Evolutionary conservation across 345 rosid species (phyloP).

Genomic region (Dipteronia sinensis): DNA sequence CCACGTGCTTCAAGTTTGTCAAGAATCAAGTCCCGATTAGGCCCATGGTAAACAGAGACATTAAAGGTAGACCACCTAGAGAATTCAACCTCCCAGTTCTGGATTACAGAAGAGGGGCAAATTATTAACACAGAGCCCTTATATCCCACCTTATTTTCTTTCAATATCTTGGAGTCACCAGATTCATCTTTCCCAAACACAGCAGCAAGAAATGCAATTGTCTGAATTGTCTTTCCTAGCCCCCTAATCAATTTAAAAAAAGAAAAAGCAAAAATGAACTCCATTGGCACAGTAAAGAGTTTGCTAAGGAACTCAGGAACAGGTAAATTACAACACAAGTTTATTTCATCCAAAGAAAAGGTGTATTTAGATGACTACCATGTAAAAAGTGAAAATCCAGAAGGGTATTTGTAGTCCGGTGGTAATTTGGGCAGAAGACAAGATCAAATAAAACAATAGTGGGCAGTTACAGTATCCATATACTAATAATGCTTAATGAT

Average conservation of each 20-base stretch:
- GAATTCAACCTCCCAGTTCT: slow-evolving; percentile 93
- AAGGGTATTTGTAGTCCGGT: not conserved
- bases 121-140: slow-evolving; percentile 69
- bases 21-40: slow-evolving; percentile 69
- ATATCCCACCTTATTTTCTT: slow-evolving; percentile 31
- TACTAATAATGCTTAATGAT: not conserved
- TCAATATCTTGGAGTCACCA: slow-evolving; percentile 25
- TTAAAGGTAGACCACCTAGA: slow-evolving; percentile 79
- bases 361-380: not conserved
- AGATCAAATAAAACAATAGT: too few species aligned
- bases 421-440: not conserved
- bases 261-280: not conserved
- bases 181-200: slow-evolving; percentile 71
- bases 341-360: not conserved
- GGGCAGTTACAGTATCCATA: too few species aligned
- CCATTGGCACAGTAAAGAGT: slow-evolving; percentile 4
- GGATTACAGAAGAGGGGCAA: slow-evolving; percentile 88
- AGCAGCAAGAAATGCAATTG: slow-evolving; percentile 91
- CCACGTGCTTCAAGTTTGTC: slow-evolving; percentile 69
- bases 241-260: slow-evolving; percentile 52
- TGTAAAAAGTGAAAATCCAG: not conserved
- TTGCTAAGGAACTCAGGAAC: not conserved
- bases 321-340: not conserved
- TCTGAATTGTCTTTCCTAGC: slow-evolving; percentile 93
- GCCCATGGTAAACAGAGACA: slow-evolving; percentile 77